Percentiles rank a stretch among this genome's conserved stretches.
These are phyloP conservation scores for Thielaviopsis populi DNA, from an alignment of 2,329 filamentous ascomycete species.

Conservation along the genomic window DNA sequence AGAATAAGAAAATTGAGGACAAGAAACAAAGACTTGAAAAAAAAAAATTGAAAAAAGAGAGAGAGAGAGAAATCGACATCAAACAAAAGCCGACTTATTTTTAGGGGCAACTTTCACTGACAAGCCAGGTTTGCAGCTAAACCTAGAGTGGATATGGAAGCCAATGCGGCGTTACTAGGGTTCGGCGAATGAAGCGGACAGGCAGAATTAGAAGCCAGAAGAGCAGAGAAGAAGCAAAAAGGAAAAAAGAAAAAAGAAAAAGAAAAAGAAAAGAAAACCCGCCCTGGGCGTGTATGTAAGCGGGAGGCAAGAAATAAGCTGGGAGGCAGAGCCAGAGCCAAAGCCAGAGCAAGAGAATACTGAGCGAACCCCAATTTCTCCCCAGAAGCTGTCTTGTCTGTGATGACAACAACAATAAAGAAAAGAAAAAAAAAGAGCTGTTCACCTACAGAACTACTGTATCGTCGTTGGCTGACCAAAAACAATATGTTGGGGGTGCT, in stretches of 20 bases:
- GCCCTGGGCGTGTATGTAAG: neutral
- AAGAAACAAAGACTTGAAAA: neutral
- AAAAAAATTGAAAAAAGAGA: neutral
- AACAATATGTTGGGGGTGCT: too few relatives aligned
- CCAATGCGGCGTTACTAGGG: slow-evolving; percentile 7
- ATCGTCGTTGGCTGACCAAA: too few relatives aligned
- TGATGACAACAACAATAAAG: neutral
- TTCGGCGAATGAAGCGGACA: neutral
- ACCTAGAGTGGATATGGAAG: neutral
- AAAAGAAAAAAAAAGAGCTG: neutral
- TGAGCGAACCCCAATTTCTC: neutral
- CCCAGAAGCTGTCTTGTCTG: too few relatives aligned
- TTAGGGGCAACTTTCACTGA: neutral
- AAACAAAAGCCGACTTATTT: neutral
- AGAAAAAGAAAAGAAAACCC: neutral
- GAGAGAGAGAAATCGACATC: neutral
- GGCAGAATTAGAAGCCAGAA: neutral
- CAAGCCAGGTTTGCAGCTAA: neutral
- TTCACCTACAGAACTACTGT: neutral
- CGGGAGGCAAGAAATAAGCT: neutral
- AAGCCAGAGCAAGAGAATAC: too few relatives aligned
- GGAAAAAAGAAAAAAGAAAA: neutral
- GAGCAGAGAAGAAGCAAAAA: neutral
- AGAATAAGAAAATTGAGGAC: neutral
- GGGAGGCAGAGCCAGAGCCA: too few relatives aligned